These are phyloP conservation scores for Debaryomycetaceae sp. DNA, from an alignment of 1,139 yeast species.

Conservation along the genomic window DNA sequence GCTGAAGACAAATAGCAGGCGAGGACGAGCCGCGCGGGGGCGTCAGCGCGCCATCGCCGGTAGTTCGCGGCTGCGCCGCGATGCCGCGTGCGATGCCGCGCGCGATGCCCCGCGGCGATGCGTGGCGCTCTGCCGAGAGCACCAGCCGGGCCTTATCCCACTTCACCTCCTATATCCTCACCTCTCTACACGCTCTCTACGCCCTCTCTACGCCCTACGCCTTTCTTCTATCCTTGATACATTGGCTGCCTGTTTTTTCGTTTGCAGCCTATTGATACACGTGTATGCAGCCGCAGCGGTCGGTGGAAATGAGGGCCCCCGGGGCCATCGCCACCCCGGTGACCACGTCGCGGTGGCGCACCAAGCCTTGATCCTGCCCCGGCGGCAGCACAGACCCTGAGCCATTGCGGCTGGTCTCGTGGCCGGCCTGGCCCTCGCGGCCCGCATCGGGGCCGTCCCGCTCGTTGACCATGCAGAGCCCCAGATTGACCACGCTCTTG, in stretches of 20 bases:
- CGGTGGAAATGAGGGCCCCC: slow-evolving; percentile 55
- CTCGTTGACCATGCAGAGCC: slow-evolving; percentile 13
- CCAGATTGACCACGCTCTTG: slow-evolving; percentile 13
- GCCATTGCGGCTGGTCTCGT: neutral
- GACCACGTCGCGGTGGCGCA: slow-evolving; percentile 46
- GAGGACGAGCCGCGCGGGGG: slow-evolving; percentile 3
- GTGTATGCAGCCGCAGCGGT: slow-evolving; percentile 57
- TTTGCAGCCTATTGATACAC: slow-evolving; percentile 44
- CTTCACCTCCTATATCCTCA: too few species aligned
- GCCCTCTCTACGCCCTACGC: too few species aligned
- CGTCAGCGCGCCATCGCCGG: neutral
- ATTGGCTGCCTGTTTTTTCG: too few species aligned
- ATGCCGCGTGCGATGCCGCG: neutral
- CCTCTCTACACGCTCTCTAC: too few species aligned
- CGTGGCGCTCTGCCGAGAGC: slow-evolving; percentile 1
- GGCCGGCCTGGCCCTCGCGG: neutral
- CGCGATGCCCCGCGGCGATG: neutral
- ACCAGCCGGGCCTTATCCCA: neutral
- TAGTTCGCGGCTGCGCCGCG: neutral
- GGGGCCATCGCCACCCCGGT: slow-evolving; percentile 53
- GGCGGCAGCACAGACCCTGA: too few species aligned
- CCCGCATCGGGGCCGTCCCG: slow-evolving; percentile 5
- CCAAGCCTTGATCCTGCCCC: too few species aligned
- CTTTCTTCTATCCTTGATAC: too few species aligned
- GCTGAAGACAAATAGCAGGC: neutral